Conservation (phyloP, 2,329 filamentous ascomycete species). For the Exophiala sp. region DNA sequence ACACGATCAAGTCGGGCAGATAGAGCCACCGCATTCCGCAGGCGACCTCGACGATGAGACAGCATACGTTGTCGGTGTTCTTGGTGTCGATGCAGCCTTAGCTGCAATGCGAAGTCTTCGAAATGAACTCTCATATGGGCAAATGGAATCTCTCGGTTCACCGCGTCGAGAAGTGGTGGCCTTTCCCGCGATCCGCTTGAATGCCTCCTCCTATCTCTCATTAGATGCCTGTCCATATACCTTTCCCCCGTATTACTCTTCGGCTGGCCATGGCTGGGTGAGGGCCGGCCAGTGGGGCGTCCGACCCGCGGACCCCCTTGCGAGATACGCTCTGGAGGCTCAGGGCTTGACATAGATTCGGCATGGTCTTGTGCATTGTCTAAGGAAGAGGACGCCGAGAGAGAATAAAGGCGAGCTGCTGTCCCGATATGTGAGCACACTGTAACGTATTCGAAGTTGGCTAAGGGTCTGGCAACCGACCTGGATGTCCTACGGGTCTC, state of each 20-base stretch:
- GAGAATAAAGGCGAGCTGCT: slow-evolving; percentile 8
- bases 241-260: not conserved
- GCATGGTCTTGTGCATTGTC: slow-evolving; percentile 25
- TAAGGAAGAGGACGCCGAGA: slow-evolving; percentile 1
- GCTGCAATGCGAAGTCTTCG: slow-evolving; percentile 41
- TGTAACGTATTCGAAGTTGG: not conserved
- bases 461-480: slow-evolving; percentile 8
- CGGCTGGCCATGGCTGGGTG: slow-evolving; percentile 7
- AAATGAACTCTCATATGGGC: slow-evolving; percentile 35
- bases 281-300: slow-evolving; percentile 4
- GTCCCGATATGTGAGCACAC: slow-evolving; percentile 7
- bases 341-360: slow-evolving; percentile 24
- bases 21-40: slow-evolving; percentile 41
- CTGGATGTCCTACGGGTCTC: slow-evolving; percentile 18
- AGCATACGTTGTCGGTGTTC: slow-evolving; percentile 38
- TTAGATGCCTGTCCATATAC: slow-evolving; percentile 1
- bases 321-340: slow-evolving; percentile 17
- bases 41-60: slow-evolving; percentile 37
- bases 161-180: not conserved
- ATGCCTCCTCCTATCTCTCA: slow-evolving; percentile 1
- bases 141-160: slow-evolving; percentile 20
- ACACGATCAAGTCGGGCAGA: slow-evolving; percentile 41
- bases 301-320: slow-evolving; percentile 11
- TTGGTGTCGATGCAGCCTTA: slow-evolving; percentile 40
- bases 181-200: not conserved